These are phyloP conservation scores for Schizophyllum amplum DNA, from an alignment of 1,284 basidiomycete species.

Conservation along the genomic window DNA sequence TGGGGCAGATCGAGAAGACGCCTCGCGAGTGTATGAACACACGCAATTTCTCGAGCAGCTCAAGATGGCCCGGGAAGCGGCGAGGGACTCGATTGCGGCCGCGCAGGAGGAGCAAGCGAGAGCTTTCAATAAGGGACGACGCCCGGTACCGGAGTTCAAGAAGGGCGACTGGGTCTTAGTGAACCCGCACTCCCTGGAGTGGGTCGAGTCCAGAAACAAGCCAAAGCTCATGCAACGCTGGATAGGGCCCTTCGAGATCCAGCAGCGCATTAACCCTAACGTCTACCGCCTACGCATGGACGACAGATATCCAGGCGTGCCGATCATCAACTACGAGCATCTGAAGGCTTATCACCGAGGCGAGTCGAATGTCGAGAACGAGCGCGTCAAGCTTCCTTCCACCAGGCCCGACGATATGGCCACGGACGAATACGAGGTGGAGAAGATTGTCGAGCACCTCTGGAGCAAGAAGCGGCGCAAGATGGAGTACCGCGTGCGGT, in stretches of 20 bases:
- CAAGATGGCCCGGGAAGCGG: no score
- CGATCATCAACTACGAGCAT: conserved; percentile 23
- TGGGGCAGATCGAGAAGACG: no score
- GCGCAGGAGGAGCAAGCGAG: conserved; percentile 12
- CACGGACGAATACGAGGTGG: no score
- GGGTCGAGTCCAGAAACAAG: conserved; percentile 18
- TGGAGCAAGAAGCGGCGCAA: no score
- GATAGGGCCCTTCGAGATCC: conserved; percentile 25
- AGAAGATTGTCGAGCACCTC: no score
- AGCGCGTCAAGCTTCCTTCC: background rate
- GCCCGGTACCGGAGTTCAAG: conserved; percentile 10
- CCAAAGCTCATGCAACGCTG: conserved; percentile 23
- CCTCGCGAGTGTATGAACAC: no score
- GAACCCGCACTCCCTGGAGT: conserved; percentile 22
- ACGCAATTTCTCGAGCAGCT: no score
- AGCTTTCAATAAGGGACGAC: conserved; percentile 15
- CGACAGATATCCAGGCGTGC: conserved; percentile 17
- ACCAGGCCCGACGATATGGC: no score
- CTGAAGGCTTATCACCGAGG: conserved; percentile 15
- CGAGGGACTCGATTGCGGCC: conserved; percentile 1
- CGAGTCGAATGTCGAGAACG: no score
- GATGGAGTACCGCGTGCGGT: conserved; percentile 12
- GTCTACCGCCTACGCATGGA: conserved; percentile 21
- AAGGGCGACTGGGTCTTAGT: conserved; percentile 21
- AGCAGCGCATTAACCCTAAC: conserved; percentile 18